Base-by-base conservation (phyloP, 345 rosid species). In the Excoecaria agallocha region DNA sequence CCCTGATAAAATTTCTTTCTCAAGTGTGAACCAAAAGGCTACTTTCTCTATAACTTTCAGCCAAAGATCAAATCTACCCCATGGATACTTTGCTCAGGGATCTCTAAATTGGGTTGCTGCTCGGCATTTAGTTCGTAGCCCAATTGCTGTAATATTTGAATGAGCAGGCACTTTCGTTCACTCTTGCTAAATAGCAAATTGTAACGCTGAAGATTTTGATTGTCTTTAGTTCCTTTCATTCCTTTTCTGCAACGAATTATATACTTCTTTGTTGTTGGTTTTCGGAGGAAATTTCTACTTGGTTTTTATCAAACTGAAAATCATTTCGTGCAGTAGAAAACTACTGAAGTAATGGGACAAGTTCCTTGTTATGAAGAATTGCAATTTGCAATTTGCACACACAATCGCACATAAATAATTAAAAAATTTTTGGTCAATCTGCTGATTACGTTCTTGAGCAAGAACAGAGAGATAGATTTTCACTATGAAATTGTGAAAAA, bases 21-120 rank as follows among this genome's bases (percentile, higher is more conserved):
- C 5, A 0, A 46, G 17, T 12, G 71, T 22, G 46, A 68, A 46
- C 16, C 61, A 65, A 46, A 68, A 45, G 10, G 75, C 78, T 9
- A 69, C 75, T 0, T 79, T 54, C 50, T 51, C 75, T 0, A 74
- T 74, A n/a, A 79, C 78, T 49, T 79, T 79, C 50, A 64, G 59
- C 59, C 54, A 41, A 43, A 20, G 17, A 4, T 43, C 2, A 15
- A 51, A 22, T 15, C 9, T 10, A 43, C 7, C 48, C 10, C 10
- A 8, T 3, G 48, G 52, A 39, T 38, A 43, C 12, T 69, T 69
- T 43, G 54, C 67, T 30, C 63, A 79, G 38, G 78, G 78, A 43
- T 74, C n/a, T 49, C 60, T 79, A 46, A 46, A 4, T 12, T 70
- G 78, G 82, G 25, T 35, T 41, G 25, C 71, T 22, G 58, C 48